phyloP scores from a whole-genome alignment of 768 basidiomycete species.

The Mycena maculata region DNA sequence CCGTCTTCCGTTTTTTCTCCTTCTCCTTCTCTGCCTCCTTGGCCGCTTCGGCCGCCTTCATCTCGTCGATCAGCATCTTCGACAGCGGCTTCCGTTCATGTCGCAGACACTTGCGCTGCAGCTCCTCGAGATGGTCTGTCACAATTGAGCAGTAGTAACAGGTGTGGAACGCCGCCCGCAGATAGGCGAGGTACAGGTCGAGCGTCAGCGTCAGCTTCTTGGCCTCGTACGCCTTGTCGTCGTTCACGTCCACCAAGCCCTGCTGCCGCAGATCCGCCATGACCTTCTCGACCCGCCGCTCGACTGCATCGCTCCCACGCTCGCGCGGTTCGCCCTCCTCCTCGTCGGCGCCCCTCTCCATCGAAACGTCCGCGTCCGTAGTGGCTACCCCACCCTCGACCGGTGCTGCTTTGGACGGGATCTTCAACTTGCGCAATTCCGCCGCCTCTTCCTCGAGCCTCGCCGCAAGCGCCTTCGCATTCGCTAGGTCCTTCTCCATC shows the following conservation, averaged over 20 bases:
- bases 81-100: constrained; percentile 86
- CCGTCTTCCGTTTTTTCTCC: constrained; percentile 55
- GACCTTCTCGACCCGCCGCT: constrained; percentile 83
- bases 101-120: constrained; percentile 93
- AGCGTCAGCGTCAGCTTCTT: constrained; percentile 87
- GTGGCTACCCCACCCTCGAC: constrained; percentile 33
- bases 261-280: constrained; percentile 77
- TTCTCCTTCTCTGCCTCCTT: constrained; percentile 63
- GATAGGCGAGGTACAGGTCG: constrained; percentile 93
- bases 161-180: constrained; percentile 91
- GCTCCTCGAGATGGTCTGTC: constrained; percentile 93
- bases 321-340: constrained; percentile 70
- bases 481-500: constrained; percentile 82
- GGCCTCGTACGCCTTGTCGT: constrained; percentile 73
- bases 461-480: constrained; percentile 76
- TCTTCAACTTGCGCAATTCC: constrained; percentile 59
- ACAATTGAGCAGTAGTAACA: constrained; percentile 98
- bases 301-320: constrained; percentile 82
- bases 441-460: constrained; percentile 80
- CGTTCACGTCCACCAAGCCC: constrained; percentile 65
- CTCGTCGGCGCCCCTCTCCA: constrained; percentile 54
- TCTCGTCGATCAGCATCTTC: constrained; percentile 70
- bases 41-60: constrained; percentile 63
- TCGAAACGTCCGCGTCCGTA: constrained; percentile 36
- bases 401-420: constrained; percentile 42